Evolutionary conservation across 1,139 yeast species (phyloP), one percentile per base, ranked within the genome.

Genomic region (Arxiozyma slooffiae): DNA sequence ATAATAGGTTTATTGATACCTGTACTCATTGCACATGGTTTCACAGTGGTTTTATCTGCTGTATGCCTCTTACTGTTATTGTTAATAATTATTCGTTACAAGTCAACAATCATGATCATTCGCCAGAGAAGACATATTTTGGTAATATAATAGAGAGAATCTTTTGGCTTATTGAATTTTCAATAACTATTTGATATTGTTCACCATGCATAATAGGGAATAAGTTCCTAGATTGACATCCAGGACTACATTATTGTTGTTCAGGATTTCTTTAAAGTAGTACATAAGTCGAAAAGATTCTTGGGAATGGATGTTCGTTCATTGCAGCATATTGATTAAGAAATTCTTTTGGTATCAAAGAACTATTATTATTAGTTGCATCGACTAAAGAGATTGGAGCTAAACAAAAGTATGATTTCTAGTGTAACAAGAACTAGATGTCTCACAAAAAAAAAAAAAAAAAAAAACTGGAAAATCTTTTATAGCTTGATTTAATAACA

Each of bases 101-200:
- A 85, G 89, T 67, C 98, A 92, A 57, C 88, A 90, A 66, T 92
- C 98, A 68, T 92, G 98, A 64, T 92, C 98, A 64, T 92, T n/a
- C 98, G 1, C 98, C 98, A 4, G 95, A 82, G 63, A 89, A 86
- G 1, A 87, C 75, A 8, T 83, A 69, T 18, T 71, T 70, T 0
- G 98, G 98, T 48, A 75, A 71, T 1, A 89, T 64, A 4, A 69
- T 68, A 4, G 72, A 62, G 41, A 92, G 66, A 8, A 92, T 74
- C 20, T 75, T 71, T 46, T 78, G 73, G 0, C 92, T 74, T 4
- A 84, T 61, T 5, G 76, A 77, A 30, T 77, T 72, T 40, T 80
- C 81, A 18, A 86, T 71, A 17, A 83, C 85, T 0, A 94, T 87
- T 64, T 86, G 92, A 62, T 84, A 87, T 62, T 86, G 95, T 18